Percentiles rank a stretch among this genome's conserved stretches.
Conservation (phyloP, 805 yeast genomes). For the Brettanomyces custersianus region DNA sequence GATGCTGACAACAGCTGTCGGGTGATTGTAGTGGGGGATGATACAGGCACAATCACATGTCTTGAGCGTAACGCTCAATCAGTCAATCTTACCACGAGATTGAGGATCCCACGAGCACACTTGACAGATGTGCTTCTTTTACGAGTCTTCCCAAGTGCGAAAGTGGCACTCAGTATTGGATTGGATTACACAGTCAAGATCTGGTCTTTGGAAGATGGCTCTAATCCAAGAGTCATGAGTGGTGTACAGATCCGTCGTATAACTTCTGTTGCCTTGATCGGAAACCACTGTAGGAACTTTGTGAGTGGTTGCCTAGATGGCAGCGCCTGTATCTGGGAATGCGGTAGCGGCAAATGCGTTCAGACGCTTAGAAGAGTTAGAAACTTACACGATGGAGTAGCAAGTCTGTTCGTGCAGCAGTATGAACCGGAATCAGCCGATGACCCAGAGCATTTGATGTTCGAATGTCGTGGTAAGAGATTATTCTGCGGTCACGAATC, state of each 20-base stretch:
- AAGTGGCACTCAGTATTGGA: slow-evolving; percentile 52
- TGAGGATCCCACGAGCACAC: slow-evolving; percentile 36
- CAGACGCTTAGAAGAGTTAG: slow-evolving; percentile 30
- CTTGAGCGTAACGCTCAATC: background rate
- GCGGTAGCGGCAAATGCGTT: slow-evolving; percentile 44
- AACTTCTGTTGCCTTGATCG: slow-evolving; percentile 44
- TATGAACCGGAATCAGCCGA: background rate
- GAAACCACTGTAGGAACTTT: slow-evolving; percentile 54
- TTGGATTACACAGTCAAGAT: slow-evolving; percentile 49
- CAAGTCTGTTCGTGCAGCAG: slow-evolving; percentile 9
- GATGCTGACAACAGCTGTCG: background rate
- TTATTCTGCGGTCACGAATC: slow-evolving; percentile 35
- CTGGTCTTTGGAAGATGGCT: slow-evolving; percentile 46
- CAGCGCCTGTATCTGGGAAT: slow-evolving; percentile 56
- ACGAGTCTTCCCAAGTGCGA: slow-evolving; percentile 53
- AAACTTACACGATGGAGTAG: slow-evolving; percentile 28
- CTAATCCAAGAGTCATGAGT: slow-evolving; percentile 39
- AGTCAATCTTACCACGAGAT: background rate
- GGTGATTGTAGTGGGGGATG: slow-evolving; percentile 3
- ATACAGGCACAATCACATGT: slow-evolving; percentile 1
- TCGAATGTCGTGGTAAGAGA: slow-evolving; percentile 37
- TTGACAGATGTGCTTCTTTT: slow-evolving; percentile 33
- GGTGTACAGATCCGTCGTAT: slow-evolving; percentile 39
- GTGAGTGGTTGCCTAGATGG: slow-evolving; percentile 50
- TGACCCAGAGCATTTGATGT: slow-evolving; percentile 22